phyloP scores from a whole-genome alignment of 2,329 filamentous ascomycete species.

The Phaeosphaeriaceae sp. region DNA sequence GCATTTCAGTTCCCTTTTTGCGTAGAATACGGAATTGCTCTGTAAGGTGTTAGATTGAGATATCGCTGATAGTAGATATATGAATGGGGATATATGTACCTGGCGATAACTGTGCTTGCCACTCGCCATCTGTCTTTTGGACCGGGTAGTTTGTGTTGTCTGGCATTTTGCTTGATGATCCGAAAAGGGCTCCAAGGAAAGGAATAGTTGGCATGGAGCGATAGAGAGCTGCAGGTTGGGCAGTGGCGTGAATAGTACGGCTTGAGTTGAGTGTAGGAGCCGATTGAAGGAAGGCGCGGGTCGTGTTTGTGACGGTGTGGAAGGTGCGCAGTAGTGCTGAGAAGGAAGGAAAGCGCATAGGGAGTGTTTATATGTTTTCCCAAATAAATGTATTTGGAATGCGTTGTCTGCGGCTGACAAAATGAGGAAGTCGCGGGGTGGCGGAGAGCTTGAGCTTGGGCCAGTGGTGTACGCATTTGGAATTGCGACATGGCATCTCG shows the following conservation, averaged over 20 bases:
- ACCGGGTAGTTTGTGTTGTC: constrained; percentile 77
- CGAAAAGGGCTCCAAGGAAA: constrained; percentile 78
- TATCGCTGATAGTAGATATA: background rate
- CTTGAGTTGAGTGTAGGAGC: constrained; percentile 47
- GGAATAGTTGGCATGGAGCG: constrained; percentile 77
- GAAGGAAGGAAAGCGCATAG: constrained; percentile 59
- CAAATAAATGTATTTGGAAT: constrained; percentile 4
- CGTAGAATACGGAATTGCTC: constrained; percentile 96
- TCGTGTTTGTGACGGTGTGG: constrained; percentile 55
- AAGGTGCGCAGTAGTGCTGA: constrained; percentile 57
- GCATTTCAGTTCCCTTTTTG: constrained; percentile 86
- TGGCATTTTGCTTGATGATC: constrained; percentile 57
- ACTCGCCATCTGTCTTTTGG: constrained; percentile 80
- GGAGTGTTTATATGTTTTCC: constrained; percentile 13
- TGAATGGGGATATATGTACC: constrained; percentile 53
- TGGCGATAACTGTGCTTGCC: constrained; percentile 81
- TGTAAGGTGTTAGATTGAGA: constrained; percentile 53
- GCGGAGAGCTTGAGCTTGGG: constrained; percentile 32
- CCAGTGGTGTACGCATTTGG: constrained; percentile 13
- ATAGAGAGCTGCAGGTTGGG: constrained; percentile 34
- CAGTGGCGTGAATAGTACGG: constrained; percentile 35
- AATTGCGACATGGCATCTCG: constrained; percentile 36
- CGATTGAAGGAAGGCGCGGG: constrained; percentile 35
- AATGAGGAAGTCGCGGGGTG: constrained; percentile 29
- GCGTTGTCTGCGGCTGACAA: constrained; percentile 3